A percentile compares a stretch with the other conserved stretches of the same genome.
phyloP scores from a whole-genome alignment of 192 early-diverging fungal species.

The Chytriomyces hyalinus region DNA sequence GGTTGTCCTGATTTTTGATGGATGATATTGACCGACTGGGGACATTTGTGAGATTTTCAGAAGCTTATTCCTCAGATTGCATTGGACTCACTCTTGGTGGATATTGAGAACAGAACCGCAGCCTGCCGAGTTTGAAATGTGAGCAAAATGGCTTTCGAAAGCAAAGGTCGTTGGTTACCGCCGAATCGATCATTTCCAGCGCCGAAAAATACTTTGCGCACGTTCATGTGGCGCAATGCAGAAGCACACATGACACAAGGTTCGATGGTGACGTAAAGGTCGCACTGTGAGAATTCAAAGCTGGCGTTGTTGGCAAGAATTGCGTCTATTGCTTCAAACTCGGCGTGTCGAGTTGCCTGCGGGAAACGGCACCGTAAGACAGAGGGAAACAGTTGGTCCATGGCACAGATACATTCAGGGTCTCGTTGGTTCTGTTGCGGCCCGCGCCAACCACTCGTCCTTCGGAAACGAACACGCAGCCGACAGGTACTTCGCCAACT shows the following conservation, averaged over 20 bases:
- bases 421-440: conserved; percentile 87
- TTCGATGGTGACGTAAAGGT: conserved; percentile 96
- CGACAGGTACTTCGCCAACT: conserved; percentile 90
- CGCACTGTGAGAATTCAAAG: conserved; percentile 54
- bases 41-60: conserved; percentile 5
- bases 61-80: conserved; percentile 6
- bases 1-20: conserved; percentile 33
- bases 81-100: conserved; percentile 67
- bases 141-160: background rate
- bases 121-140: conserved; percentile 9
- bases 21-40: conserved; percentile 6
- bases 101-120: conserved; percentile 89
- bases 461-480: conserved; percentile 87
- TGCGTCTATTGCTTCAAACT: conserved; percentile 88
- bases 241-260: conserved; percentile 98
- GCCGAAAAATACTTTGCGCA: conserved; percentile 90
- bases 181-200: conserved; percentile 95
- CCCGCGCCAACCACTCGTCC: conserved; percentile 76
- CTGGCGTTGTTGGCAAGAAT: conserved; percentile 54
- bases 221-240: conserved; percentile 79
- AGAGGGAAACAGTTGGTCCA: background rate
- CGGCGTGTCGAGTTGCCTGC: conserved; percentile 92
- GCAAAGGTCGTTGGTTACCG: conserved; percentile 47
- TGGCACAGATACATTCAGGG: conserved; percentile 70
- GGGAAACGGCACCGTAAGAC: background rate